Evolutionary conservation across 176 grass and related monocot species (phyloP).

Genomic region (Avena sativa): DNA sequence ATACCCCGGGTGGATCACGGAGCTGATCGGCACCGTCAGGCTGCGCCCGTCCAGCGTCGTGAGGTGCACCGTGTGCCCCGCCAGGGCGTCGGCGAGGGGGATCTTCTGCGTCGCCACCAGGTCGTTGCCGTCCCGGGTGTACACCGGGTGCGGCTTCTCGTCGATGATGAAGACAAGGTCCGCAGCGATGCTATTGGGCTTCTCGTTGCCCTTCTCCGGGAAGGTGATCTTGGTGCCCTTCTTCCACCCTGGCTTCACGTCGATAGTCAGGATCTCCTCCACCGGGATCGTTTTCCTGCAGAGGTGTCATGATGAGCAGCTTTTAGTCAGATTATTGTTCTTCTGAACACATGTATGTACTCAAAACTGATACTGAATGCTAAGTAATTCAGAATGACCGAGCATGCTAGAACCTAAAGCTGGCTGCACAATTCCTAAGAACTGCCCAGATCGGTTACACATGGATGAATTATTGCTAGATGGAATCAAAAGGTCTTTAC

Average conservation of each 20-base stretch:
- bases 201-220: slow-evolving; percentile 80
- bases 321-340: background rate
- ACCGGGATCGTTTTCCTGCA: slow-evolving; percentile 40
- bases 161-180: slow-evolving; percentile 94
- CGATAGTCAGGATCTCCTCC: slow-evolving; percentile 88
- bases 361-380: background rate
- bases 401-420: background rate
- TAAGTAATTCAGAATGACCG: background rate
- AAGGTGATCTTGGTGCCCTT: slow-evolving; percentile 99
- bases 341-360: background rate
- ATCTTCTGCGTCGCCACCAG: slow-evolving; percentile 80
- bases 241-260: slow-evolving; percentile 97
- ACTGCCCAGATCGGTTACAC: background rate
- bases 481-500: background rate
- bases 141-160: slow-evolving; percentile 92
- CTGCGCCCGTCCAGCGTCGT: slow-evolving; percentile 80
- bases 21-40: slow-evolving; percentile 65
- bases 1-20: slow-evolving; percentile 66
- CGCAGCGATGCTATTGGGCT: slow-evolving; percentile 57
- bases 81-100: slow-evolving; percentile 68
- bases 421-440: background rate
- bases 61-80: slow-evolving; percentile 63
- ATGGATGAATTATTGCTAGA: background rate
- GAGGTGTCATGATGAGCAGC: fast-evolving
- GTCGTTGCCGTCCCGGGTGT: slow-evolving; percentile 88